These are phyloP conservation scores for Kodamaea fungicola DNA, from an alignment of 1,139 yeast genomes.

Conservation along the genomic window DNA sequence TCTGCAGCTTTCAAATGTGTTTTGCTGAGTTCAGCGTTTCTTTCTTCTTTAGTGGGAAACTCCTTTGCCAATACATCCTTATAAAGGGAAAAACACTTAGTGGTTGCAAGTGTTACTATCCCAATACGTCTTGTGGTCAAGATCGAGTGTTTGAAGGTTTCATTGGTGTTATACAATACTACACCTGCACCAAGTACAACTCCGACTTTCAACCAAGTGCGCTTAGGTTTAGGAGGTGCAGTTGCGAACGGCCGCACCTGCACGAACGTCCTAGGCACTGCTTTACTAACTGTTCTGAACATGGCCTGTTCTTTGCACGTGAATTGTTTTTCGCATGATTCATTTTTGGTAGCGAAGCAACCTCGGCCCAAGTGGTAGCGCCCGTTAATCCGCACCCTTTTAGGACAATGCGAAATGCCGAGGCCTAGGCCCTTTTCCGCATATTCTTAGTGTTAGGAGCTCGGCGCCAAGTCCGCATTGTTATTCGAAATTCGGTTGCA, in stretches of 20 bases:
- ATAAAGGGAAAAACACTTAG: constrained; percentile 63
- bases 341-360: no score
- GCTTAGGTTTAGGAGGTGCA: not conserved
- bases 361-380: no score
- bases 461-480: no score
- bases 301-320: no score
- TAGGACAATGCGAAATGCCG: no score
- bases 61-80: constrained; percentile 49
- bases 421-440: no score
- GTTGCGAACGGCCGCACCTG: not conserved
- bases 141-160: constrained; percentile 27
- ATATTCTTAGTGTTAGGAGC: no score
- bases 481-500: no score
- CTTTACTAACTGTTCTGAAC: no score
- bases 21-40: constrained; percentile 49
- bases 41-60: constrained; percentile 47
- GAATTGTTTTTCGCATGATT: no score
- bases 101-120: constrained; percentile 62
- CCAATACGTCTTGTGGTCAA: constrained; percentile 54
- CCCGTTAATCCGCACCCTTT: no score
- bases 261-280: no score
- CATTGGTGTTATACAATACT: constrained; percentile 32
- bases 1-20: constrained; percentile 73
- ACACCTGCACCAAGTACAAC: constrained; percentile 28
- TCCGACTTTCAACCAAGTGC: constrained; percentile 25